Evolutionary conservation across 768 basidiomycete species (phyloP), one percentile per base, ranked within the genome.

Genomic region (Chiua virens): DNA sequence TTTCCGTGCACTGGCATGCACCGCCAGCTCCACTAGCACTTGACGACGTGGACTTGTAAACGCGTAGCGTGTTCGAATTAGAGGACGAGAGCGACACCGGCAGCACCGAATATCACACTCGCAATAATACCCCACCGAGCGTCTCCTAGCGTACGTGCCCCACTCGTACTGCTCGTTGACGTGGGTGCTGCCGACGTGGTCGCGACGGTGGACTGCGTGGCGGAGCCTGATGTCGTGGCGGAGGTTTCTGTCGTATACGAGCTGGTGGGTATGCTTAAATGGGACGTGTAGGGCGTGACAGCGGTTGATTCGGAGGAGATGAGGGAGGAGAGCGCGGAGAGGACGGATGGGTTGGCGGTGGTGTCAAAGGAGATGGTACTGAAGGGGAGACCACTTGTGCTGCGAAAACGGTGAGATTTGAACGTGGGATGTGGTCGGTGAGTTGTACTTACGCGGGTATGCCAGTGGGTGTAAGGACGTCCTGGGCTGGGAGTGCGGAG

Each of bases 221-320:
- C 14, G 7, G 35, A 8, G 35, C 15, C 27, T 11, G 37, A 17
- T 2, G 42, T 21, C 1, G 8, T 0, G 17, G 1, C n/a, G 18
- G 3, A 17, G n/a, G 21, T 14, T 8, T 21, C 20, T 5, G 14
- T 11, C 2, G 23, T 8, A 15, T 34, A 34, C 15, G 6, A 34
- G 17, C 34, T 34, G 34, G 34, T 34, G 34, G 34, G 34, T 6
- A 4, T 3, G 10, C 8, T 3, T 47, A 14, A 2, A 42, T 28
- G 10, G 25, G 42, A 8, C 23, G 50, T 41, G 15, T n/a, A 43
- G 6, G 67, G 57, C 17, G 14, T 39, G 37, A 65, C 1, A 7
- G 47, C 47, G 25, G 50, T 61, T 18, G 66, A 65, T 20, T 63
- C 54, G 22, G 67, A 62, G 30, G 67, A 65, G 39, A 64, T 54